Conservation (phyloP, 2,329 filamentous ascomycete species). For the Aspergillus bombycis region DNA sequence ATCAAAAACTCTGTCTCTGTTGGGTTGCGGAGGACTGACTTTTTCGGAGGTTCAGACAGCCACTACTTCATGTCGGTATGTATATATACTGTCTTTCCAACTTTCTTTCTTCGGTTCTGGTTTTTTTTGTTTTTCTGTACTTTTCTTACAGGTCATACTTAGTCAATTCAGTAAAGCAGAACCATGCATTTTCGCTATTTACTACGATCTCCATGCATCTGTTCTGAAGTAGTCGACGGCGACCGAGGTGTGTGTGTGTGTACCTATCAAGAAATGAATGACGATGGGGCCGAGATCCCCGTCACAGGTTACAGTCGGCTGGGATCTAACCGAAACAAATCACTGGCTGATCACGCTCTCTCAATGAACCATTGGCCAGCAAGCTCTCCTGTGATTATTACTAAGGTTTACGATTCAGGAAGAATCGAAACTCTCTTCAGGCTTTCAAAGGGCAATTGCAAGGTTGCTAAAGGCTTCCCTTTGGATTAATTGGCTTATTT, state of each 20-base stretch:
- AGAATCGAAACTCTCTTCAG: slow-evolving; percentile 5
- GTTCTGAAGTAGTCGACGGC: not conserved
- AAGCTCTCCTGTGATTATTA: slow-evolving; percentile 11
- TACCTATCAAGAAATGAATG: not conserved
- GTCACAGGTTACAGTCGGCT: slow-evolving; percentile 17
- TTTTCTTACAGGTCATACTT: not conserved
- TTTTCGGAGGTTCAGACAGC: slow-evolving; percentile 10
- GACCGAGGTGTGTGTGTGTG: not conserved
- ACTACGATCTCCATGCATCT: not conserved
- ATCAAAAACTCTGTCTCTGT: not conserved
- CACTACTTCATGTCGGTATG: slow-evolving; percentile 1
- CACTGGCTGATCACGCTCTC: slow-evolving; percentile 15
- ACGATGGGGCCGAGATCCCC: slow-evolving; percentile 12
- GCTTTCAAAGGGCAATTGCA: slow-evolving; percentile 7
- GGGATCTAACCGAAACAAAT: slow-evolving; percentile 22
- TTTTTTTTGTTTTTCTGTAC: not conserved
- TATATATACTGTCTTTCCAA: not conserved
- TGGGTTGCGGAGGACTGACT: slow-evolving; percentile 4
- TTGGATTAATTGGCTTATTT: slow-evolving; percentile 20
- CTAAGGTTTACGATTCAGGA: slow-evolving; percentile 4
- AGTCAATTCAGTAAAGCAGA: not conserved
- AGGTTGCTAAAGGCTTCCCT: slow-evolving; percentile 1
- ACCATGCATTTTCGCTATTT: not conserved
- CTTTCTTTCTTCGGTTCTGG: not conserved
- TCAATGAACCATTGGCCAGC: slow-evolving; percentile 14